Base-by-base conservation (phyloP, 164 flowering plant species). In the Euptelea pleiosperma region DNA sequence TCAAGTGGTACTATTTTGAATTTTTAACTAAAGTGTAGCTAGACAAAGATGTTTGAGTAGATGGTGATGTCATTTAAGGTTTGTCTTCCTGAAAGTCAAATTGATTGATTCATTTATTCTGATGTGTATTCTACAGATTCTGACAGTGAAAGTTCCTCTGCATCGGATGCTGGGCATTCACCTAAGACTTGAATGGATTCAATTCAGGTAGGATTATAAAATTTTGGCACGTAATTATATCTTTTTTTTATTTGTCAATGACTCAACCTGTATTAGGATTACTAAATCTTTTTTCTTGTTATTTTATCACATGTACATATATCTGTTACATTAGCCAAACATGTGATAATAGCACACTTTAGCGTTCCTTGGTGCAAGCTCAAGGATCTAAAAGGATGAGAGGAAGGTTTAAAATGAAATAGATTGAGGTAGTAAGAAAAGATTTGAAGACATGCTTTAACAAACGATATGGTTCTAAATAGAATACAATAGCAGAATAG, bases 141-240 rank as follows among this genome's bases (percentile, higher is more conserved):
- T 29, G 96, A 86, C 52, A 86, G 89, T 49, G 96, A 79, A 25
- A 81, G 85, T 61, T 86, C 96, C 22, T 86, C 89, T 19, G 85
- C 68, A 56, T 83, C 87, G 24, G 96, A 85, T 64, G 82, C 51
- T 2, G 78, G 63, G 30, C 76, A 62, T 52, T 82, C 83, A 35
- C 83, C 81, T 14, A 63, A 64, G 63, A 62, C 73, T 37, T 82
- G 71, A 77, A 11, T 51, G 36, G 42, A 11, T 61, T 43, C 11
- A 39, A 12, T 37, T 57, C 52, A 76, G 83, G 82, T 80, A 64
- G 19, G 42, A 41, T n/a, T n/a, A n/a, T 8, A 28, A 19, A 18
- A 9, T 16, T 49, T 51, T 15, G 29, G 0, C 8, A 8, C 12
- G 16, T 3, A 1, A 8, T 1, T 7, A 1, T 28, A n/a, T n/a